Conservation (phyloP, 2,329 filamentous ascomycete genomes). For the Trichophaea hybrida region DNA sequence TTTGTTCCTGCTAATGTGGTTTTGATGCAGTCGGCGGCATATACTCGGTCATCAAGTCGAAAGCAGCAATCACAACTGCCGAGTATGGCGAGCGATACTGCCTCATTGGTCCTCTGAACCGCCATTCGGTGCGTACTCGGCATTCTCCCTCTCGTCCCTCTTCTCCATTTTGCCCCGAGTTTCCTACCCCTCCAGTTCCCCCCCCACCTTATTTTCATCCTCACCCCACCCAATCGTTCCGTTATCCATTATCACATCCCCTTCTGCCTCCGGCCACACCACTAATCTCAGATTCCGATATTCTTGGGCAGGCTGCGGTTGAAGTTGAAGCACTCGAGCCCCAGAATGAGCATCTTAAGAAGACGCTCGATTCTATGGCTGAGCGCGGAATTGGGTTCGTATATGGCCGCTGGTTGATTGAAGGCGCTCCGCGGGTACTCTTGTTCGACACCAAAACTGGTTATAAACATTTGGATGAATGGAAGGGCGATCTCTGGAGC, state of each 20-base stretch:
- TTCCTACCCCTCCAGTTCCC: neutral
- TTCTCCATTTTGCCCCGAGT: neutral
- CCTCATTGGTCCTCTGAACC: conserved; percentile 85
- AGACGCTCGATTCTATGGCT: conserved; percentile 83
- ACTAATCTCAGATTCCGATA: conserved; percentile 21
- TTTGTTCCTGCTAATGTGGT: neutral
- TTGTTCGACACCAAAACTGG: conserved; percentile 91
- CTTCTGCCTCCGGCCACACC: conserved; percentile 3
- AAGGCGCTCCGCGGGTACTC: conserved; percentile 83
- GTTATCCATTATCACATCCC: conserved; percentile 5
- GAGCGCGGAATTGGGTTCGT: conserved; percentile 78
- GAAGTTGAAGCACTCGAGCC: conserved; percentile 91
- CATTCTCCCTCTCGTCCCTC: conserved; percentile 1
- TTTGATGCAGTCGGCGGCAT: conserved; percentile 68
- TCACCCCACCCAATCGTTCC: neutral
- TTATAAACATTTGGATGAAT: conserved; percentile 83
- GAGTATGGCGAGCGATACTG: conserved; percentile 98
- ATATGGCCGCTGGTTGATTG: conserved; percentile 94
- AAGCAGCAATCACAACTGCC: conserved; percentile 89
- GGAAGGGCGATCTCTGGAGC: conserved; percentile 94
- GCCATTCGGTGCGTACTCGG: conserved; percentile 54
- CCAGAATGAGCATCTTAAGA: conserved; percentile 59
- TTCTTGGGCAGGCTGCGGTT: conserved; percentile 58
- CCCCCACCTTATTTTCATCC: conserved; percentile 6
- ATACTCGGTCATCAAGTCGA: conserved; percentile 98